A percentile compares a stretch with the other conserved stretches of the same genome.
Conservation (phyloP, 179 eudicot species). For the Camellia oleifera region DNA sequence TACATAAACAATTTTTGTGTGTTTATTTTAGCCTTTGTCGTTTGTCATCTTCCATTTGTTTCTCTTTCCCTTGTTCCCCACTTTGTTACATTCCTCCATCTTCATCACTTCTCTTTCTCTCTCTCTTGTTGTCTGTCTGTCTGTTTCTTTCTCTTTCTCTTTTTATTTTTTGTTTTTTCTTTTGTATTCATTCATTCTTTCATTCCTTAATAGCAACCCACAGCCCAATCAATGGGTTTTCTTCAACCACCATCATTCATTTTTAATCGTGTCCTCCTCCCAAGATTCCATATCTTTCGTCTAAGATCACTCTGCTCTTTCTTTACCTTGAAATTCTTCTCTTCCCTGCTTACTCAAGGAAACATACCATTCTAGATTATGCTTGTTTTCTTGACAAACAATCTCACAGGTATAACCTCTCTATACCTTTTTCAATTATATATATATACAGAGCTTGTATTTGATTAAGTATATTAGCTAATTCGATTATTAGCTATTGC, state of each 20-base stretch:
- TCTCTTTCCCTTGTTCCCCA: background rate
- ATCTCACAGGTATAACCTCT: background rate
- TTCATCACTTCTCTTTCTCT: background rate
- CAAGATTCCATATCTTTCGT: background rate
- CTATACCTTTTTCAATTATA: background rate
- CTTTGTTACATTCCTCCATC: background rate
- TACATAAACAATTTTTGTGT: no score
- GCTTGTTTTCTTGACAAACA: background rate
- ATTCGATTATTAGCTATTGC: no score
- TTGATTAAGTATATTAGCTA: background rate
- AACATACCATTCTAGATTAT: background rate
- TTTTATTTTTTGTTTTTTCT: background rate
- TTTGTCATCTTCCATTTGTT: constrained; percentile 3
- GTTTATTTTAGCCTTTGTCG: background rate
- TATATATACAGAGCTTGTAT: no score
- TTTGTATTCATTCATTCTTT: background rate
- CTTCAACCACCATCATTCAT: background rate
- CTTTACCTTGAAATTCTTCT: background rate
- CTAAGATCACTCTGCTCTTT: background rate
- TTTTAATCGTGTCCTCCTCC: background rate
- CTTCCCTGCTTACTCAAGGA: background rate
- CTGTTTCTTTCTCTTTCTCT: background rate
- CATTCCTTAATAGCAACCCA: constrained; percentile 10
- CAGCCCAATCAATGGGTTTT: constrained; percentile 12
- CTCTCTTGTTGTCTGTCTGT: background rate